A percentile compares a stretch with the other conserved stretches of the same genome.
phyloP scores from a whole-genome alignment of 805 yeast genomes.

The Zygosaccharomyces bisporus region DNA sequence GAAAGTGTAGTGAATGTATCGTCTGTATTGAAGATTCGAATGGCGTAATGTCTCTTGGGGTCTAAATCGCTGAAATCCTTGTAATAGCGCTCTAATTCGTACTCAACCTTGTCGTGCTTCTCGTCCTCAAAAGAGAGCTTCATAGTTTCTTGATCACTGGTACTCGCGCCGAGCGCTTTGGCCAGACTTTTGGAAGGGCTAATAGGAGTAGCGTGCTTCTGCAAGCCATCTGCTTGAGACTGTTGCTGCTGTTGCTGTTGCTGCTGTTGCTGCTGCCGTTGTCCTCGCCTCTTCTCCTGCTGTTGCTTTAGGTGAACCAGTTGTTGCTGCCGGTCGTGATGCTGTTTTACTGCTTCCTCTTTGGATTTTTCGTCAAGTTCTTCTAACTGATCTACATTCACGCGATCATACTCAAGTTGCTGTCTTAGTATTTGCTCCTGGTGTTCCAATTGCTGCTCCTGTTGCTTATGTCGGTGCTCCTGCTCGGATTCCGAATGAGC shows the following conservation, averaged over 20 bases:
- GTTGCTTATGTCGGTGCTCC: not conserved
- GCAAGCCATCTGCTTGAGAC: not conserved
- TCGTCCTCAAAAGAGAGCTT: constrained; percentile 28
- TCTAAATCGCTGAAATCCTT: constrained; percentile 36
- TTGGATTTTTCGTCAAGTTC: not conserved
- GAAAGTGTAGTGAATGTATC: constrained; percentile 77
- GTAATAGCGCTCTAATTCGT: constrained; percentile 37
- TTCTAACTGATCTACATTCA: not conserved
- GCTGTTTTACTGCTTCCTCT: not conserved
- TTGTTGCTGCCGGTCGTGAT: not conserved
- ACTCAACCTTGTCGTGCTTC: constrained; percentile 37
- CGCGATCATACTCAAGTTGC: not conserved
- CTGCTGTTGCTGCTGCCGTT: not conserved
- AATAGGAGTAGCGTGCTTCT: not conserved
- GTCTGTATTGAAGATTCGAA: constrained; percentile 81
- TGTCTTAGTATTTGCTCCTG: constrained; percentile 4
- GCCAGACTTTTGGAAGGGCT: constrained; percentile 1
- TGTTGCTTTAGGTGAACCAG: not conserved
- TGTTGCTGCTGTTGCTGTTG: not conserved
- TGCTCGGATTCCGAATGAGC: too few species aligned
- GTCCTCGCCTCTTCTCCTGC: not conserved
- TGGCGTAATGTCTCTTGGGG: constrained; percentile 34
- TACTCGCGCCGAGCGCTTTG: constrained; percentile 5
- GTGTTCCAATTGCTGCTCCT: not conserved
- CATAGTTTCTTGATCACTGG: constrained; percentile 12